phyloP scores from a whole-genome alignment of 306 rosid genomes.

The Carpinus viminea region DNA sequence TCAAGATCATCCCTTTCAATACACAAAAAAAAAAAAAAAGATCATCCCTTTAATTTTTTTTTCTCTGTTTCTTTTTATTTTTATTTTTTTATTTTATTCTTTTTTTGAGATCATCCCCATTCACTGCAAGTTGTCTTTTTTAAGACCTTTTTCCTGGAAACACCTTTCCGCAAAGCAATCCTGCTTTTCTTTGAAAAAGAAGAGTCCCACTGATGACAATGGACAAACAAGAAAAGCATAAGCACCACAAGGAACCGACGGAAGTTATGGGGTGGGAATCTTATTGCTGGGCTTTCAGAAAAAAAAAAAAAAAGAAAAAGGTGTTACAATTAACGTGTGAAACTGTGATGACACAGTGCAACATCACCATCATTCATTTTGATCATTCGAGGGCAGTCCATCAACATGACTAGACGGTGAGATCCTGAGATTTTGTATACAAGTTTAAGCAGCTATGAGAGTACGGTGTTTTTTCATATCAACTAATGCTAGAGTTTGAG shows the following conservation, averaged over 20 bases:
- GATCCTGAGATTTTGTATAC: too few species aligned
- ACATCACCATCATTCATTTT: slow-evolving; percentile 17
- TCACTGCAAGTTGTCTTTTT: neutral
- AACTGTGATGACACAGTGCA: slow-evolving; percentile 30
- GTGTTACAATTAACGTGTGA: slow-evolving; percentile 22
- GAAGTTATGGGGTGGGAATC: slow-evolving; percentile 33
- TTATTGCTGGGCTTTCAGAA: slow-evolving; percentile 11
- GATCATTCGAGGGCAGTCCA: too few species aligned
- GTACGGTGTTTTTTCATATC: neutral
- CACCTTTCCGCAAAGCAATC: slow-evolving; percentile 3
- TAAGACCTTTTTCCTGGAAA: neutral
- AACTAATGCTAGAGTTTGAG: neutral
- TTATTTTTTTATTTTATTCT: too few species aligned
- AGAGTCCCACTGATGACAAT: slow-evolving; percentile 29
- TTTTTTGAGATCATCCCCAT: neutral
- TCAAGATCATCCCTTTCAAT: too few species aligned
- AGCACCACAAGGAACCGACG: slow-evolving; percentile 17
- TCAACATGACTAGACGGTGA: too few species aligned
- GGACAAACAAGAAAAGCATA: slow-evolving; percentile 43
- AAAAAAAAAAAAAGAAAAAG: slow-evolving; percentile 10
- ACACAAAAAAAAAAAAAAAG: too few species aligned
- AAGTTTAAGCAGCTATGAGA: too few species aligned
- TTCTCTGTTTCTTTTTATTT: too few species aligned
- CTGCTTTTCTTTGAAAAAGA: slow-evolving; percentile 34
- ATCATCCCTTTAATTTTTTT: too few species aligned